A percentile compares a stretch with the other conserved stretches of the same genome.
Evolutionary conservation across 495 filamentous ascomycete species (phyloP).

Genomic region (Podospora pseudopauciseta): DNA sequence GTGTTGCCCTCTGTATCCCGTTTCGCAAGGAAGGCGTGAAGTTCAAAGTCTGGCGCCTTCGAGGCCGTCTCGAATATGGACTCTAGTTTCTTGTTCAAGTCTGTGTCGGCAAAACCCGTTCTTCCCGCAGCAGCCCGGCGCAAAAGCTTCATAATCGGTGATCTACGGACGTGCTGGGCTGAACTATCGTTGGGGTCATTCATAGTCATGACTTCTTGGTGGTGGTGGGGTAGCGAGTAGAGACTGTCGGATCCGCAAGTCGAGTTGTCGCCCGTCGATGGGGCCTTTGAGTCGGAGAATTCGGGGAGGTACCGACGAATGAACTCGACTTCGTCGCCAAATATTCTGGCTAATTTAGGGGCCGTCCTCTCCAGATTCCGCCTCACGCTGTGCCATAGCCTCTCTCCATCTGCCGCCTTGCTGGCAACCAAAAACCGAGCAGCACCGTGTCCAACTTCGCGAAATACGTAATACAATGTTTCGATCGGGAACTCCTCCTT

Average conservation of each 20-base stretch:
- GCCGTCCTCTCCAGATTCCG: constrained; percentile 27
- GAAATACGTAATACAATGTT: constrained; percentile 30
- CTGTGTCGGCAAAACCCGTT: constrained; percentile 20
- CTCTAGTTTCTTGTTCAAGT: constrained; percentile 26
- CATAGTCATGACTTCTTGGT: not conserved
- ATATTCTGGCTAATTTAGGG: constrained; percentile 34
- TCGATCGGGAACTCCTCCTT: constrained; percentile 31
- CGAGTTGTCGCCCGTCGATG: constrained; percentile 27
- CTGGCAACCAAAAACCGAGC: constrained; percentile 34
- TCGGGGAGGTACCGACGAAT: constrained; percentile 35
- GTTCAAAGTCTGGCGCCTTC: constrained; percentile 23
- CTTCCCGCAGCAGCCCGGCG: constrained; percentile 26
- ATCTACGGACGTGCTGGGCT: constrained; percentile 25
- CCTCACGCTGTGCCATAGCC: constrained; percentile 33
- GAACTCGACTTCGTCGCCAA: constrained; percentile 35
- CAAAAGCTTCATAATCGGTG: constrained; percentile 31
- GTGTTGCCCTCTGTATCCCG: constrained; percentile 37
- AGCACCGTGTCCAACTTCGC: constrained; percentile 31
- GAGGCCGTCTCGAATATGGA: constrained; percentile 18
- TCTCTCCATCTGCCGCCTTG: constrained; percentile 27
- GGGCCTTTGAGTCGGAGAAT: constrained; percentile 27
- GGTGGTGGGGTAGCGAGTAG: constrained; percentile 16
- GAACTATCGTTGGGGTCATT: constrained; percentile 23
- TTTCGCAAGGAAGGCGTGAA: constrained; percentile 22
- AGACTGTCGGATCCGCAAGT: constrained; percentile 26